A percentile compares a stretch with the other conserved stretches of the same genome.
phyloP scores from a whole-genome alignment of 1,139 yeast species.

The Yamadazyma dushanensis region DNA sequence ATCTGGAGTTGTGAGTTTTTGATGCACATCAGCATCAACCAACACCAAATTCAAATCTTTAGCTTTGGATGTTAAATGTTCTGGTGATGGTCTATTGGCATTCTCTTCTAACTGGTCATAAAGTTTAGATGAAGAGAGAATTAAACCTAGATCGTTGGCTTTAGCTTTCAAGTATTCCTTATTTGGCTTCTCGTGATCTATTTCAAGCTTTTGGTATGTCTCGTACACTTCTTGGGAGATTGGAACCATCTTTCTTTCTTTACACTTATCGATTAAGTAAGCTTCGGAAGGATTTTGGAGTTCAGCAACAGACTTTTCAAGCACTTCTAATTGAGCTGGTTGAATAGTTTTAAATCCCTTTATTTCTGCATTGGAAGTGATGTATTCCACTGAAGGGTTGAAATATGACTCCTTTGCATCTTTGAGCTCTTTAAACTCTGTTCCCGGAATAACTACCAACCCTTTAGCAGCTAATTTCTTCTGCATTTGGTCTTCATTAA shows the following conservation, averaged over 20 bases:
- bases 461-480: slow-evolving; percentile 31
- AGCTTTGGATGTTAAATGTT: slow-evolving; percentile 33
- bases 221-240: slow-evolving; percentile 25
- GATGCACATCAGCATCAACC: slow-evolving; percentile 18
- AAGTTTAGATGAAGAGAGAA: slow-evolving; percentile 28
- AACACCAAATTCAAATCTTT: slow-evolving; percentile 18
- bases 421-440: slow-evolving; percentile 22
- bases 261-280: slow-evolving; percentile 27
- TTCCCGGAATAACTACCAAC: slow-evolving; percentile 32
- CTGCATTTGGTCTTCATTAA: slow-evolving; percentile 37
- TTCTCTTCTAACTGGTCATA: slow-evolving; percentile 29
- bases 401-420: slow-evolving; percentile 13
- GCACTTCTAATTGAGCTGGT: slow-evolving; percentile 5
- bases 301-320: slow-evolving; percentile 7
- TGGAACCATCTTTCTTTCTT: slow-evolving; percentile 24
- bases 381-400: slow-evolving; percentile 20
- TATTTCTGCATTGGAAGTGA: slow-evolving; percentile 18
- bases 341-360: slow-evolving; percentile 5
- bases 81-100: slow-evolving; percentile 22
- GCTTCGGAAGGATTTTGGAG: slow-evolving; percentile 28
- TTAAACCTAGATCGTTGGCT: slow-evolving; percentile 35
- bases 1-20: slow-evolving; percentile 20
- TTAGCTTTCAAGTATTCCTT: slow-evolving; percentile 25
- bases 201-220: slow-evolving; percentile 21
- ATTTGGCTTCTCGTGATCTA: slow-evolving; percentile 30